Base-by-base conservation (phyloP, 1,139 yeast species). In the Geotrichum cucujoidarum region DNA sequence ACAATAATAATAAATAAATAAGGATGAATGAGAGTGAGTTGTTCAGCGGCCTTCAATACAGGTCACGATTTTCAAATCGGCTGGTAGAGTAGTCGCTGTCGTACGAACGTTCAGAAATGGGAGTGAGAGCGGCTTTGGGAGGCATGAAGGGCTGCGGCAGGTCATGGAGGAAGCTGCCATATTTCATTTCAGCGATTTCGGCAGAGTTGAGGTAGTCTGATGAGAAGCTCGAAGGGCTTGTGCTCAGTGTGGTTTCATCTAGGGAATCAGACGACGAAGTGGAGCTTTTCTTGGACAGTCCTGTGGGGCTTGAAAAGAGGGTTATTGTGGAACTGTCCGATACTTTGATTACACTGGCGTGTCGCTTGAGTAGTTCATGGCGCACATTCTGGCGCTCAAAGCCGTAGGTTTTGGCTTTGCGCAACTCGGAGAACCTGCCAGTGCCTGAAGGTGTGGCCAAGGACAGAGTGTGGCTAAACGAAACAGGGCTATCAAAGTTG, bases 351-450 rank as follows among this genome's bases (percentile, higher is more conserved):
- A 50, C 47, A 22, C 50, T 47, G 16, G 48, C 43, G 33, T 43
- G 48, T 3, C 50, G 45, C 17, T 34, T 25, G 31, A 41, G 33
- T 20, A 38, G 29, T n/a, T 24, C 35, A 27, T 17, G 27, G 18
- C 43, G 38, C 21, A 27, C 24, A 18, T 34, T 13, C 20, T 21
- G 35, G 22, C 44, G 43, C 17, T 50, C 50, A 37, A 50, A 50
- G 3, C 50, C 45, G 24, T 43, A 47, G 2, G 53, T 45, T 25
- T 47, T 50, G 35, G 50, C 43, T 31, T 47, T 47, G 25, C 50
- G 50, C 21, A 47, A 41, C 21, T 40, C 47, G 8, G 10, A 6
- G 27, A 6, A 24, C 40, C 10, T 31, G 14, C 14, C 14, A n/a
- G 10, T 13, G 34, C 14, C 10, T 8, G 16, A n/a, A 14, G 16